Evolutionary conservation across 768 basidiomycete species (phyloP).

Genomic region (Suillus luteus): DNA sequence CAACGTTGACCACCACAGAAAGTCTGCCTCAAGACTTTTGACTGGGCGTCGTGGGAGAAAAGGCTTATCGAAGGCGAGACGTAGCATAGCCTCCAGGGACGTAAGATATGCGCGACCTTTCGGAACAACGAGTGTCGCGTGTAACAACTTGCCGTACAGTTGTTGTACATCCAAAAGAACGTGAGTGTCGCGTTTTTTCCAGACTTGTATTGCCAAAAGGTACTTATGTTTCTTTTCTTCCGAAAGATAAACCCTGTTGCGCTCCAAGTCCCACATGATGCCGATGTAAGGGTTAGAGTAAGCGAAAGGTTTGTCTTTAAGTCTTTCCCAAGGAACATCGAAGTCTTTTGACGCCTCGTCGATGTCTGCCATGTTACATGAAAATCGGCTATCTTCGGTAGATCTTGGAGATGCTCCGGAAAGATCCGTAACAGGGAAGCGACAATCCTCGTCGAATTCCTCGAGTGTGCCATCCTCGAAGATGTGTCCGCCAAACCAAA

Average conservation of each 20-base stretch:
- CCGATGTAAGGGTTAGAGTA: conserved; percentile 28
- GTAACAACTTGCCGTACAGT: conserved; percentile 44
- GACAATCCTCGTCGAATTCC: no score
- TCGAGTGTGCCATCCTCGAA: no score
- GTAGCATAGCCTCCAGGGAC: neutral
- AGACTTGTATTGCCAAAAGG: conserved; percentile 22
- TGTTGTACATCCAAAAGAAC: conserved; percentile 34
- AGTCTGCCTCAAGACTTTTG: conserved; percentile 20
- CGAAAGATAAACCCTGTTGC: conserved; percentile 25
- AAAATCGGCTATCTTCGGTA: neutral
- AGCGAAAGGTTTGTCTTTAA: conserved; percentile 31
- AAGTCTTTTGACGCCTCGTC: conserved; percentile 37
- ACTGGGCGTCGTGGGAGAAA: conserved; percentile 28
- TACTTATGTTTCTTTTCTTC: conserved; percentile 24
- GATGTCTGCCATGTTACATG: conserved; percentile 28
- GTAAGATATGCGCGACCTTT: conserved; percentile 41
- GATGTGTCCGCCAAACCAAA: no score
- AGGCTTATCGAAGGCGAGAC: conserved; percentile 29
- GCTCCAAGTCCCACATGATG: conserved; percentile 34
- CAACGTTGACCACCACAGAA: conserved; percentile 38
- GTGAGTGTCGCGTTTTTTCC: conserved; percentile 20
- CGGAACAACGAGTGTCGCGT: conserved; percentile 35
- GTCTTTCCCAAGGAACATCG: conserved; percentile 32
- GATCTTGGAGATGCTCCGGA: no score
- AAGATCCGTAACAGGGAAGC: no score